A percentile compares a stretch with the other conserved stretches of the same genome.
These are phyloP conservation scores for Eutypa lata DNA, from an alignment of 2,329 filamentous ascomycete genomes.

Conservation along the genomic window DNA sequence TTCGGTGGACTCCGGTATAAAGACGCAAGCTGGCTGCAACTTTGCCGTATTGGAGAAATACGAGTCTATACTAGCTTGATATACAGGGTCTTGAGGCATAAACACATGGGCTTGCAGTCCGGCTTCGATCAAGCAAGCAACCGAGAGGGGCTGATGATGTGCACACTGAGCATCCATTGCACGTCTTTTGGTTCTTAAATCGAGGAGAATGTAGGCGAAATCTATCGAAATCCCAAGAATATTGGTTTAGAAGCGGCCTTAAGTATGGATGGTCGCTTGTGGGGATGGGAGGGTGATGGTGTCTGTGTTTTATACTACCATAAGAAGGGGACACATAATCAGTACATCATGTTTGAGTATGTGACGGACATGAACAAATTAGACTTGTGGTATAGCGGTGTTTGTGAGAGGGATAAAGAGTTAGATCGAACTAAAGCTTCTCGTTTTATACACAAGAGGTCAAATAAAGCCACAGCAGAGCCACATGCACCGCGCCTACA, in stretches of 20 bases:
- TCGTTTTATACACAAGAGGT: not conserved
- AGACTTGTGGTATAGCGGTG: too few relatives aligned
- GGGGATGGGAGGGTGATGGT: not conserved
- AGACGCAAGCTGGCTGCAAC: not conserved
- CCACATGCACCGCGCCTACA: not conserved
- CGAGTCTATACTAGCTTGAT: not conserved
- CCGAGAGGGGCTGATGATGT: not conserved
- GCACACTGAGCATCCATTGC: not conserved
- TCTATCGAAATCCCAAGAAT: not conserved
- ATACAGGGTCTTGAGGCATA: not conserved
- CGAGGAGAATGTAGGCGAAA: not conserved
- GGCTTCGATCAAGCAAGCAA: not conserved
- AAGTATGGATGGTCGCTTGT: not conserved
- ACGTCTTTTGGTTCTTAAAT: not conserved
- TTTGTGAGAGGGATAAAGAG: too few relatives aligned
- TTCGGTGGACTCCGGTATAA: not conserved
- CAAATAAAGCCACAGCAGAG: not conserved
- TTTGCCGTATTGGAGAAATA: constrained; percentile 1
- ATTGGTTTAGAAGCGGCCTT: not conserved
- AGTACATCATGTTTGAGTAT: too few relatives aligned
- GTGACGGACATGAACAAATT: too few relatives aligned
- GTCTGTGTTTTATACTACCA: not conserved
- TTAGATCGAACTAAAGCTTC: not conserved
- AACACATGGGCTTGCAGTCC: not conserved
- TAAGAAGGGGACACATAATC: not conserved